phyloP scores from a whole-genome alignment of 176 grass and related monocot genomes.

The Oryza nivara region DNA sequence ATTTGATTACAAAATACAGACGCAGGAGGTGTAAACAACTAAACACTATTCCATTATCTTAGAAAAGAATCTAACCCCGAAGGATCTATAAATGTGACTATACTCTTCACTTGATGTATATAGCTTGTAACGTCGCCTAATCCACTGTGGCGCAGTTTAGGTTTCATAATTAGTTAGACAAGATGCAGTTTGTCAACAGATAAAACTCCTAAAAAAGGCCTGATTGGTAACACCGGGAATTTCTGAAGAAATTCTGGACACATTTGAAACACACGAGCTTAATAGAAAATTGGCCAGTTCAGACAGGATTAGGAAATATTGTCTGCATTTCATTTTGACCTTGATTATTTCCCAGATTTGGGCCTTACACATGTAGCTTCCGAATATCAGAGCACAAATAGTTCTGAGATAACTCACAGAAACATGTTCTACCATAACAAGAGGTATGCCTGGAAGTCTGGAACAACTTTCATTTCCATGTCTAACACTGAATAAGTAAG shows the following conservation, averaged over 20 bases:
- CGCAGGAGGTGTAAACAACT: too few species aligned
- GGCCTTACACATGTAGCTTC: neutral
- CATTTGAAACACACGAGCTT: neutral
- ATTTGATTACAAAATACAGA: too few species aligned
- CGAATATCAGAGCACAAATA: neutral
- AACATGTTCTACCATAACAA: neutral
- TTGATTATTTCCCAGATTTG: neutral
- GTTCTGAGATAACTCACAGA: neutral
- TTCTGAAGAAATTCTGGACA: neutral
- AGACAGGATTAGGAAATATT: neutral
- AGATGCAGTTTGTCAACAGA: neutral
- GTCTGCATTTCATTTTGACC: neutral
- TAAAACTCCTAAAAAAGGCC: neutral
- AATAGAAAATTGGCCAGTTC: neutral
- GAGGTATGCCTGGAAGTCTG: neutral
- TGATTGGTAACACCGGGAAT: neutral
- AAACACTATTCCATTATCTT: too few species aligned
- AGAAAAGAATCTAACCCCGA: too few species aligned
- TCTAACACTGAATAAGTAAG: neutral
- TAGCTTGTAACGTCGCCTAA: neutral
- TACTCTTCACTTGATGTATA: neutral
- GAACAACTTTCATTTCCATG: conserved; percentile 4
- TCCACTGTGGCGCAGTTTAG: neutral
- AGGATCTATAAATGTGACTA: neutral
- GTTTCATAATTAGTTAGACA: conserved; percentile 11